phyloP scores from a whole-genome alignment of 306 rosid species.

The Begonia peltatifolia region DNA sequence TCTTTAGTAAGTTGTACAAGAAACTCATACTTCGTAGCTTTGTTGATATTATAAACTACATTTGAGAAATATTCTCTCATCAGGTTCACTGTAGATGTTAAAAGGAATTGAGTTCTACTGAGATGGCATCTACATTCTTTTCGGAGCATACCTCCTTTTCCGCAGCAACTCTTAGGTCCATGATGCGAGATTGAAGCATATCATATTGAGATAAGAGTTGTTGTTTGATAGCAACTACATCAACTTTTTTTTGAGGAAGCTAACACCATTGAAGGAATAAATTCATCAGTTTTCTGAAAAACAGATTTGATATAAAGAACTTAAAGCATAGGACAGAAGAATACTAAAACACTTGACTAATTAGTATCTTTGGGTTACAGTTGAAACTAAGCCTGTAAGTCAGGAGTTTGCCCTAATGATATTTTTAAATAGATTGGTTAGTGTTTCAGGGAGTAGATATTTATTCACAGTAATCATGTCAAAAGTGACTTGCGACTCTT shows the following conservation, averaged over 20 bases:
- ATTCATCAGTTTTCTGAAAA: neutral
- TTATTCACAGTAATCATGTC: too few relatives aligned
- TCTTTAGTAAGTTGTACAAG: too few relatives aligned
- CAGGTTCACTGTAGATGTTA: neutral
- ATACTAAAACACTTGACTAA: neutral
- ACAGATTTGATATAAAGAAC: neutral
- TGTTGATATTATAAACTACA: too few relatives aligned
- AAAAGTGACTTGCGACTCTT: too few relatives aligned
- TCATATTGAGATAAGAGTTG: slow-evolving; percentile 87
- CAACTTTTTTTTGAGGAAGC: slow-evolving; percentile 83
- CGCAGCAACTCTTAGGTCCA: slow-evolving; percentile 69
- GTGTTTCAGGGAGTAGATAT: too few relatives aligned
- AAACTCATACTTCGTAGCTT: too few relatives aligned
- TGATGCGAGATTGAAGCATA: slow-evolving; percentile 73
- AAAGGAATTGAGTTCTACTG: neutral
- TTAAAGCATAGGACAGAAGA: neutral
- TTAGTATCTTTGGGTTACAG: too few relatives aligned
- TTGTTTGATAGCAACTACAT: slow-evolving; percentile 65
- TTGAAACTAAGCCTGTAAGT: too few relatives aligned
- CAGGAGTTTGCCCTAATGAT: too few relatives aligned
- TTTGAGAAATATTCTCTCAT: too few relatives aligned
- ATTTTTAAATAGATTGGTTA: too few relatives aligned
- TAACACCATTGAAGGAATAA: slow-evolving; percentile 15
- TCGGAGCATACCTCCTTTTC: slow-evolving; percentile 61
- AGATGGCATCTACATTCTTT: slow-evolving; percentile 15